Conservation (phyloP, 495 filamentous ascomycete genomes). For the Penicillium atrosanguineum region DNA sequence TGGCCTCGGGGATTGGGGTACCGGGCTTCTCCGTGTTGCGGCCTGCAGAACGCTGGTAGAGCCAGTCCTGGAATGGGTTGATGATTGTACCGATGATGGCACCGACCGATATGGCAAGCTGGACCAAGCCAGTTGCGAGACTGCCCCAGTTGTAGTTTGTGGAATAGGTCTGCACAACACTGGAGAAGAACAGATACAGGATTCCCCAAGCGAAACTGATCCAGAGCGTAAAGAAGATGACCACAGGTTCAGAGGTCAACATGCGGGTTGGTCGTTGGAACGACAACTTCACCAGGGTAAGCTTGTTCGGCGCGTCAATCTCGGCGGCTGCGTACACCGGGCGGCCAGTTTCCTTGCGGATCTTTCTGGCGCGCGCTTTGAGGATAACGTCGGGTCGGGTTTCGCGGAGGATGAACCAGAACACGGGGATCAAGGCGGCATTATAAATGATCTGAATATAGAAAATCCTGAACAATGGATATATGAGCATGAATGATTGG, state of each 20-base stretch:
- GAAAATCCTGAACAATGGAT: constrained; percentile 38
- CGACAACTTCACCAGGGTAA: constrained; percentile 28
- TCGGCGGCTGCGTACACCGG: constrained; percentile 37
- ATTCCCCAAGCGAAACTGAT: constrained; percentile 53
- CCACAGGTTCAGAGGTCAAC: constrained; percentile 52
- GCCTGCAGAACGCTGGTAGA: constrained; percentile 32
- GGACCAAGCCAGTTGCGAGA: constrained; percentile 33
- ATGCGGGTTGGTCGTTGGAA: constrained; percentile 47
- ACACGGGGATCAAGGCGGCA: constrained; percentile 59
- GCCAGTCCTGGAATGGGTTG: constrained; percentile 40
- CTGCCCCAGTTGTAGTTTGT: constrained; percentile 37
- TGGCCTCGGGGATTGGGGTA: constrained; percentile 37
- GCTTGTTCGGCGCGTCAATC: constrained; percentile 22
- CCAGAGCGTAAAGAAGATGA: constrained; percentile 52
- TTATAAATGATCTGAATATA: constrained; percentile 54
- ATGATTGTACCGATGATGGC: constrained; percentile 40
- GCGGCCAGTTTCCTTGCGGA: constrained; percentile 58
- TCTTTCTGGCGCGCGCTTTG: constrained; percentile 56
- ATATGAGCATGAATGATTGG: background rate
- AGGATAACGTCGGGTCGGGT: constrained; percentile 53
- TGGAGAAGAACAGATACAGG: constrained; percentile 47
- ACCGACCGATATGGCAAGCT: constrained; percentile 43
- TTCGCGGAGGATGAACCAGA: constrained; percentile 57
- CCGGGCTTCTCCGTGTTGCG: constrained; percentile 30
- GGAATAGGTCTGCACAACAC: constrained; percentile 37